Conservation (phyloP, 345 rosid species). For the Aurinia saxatilis region DNA sequence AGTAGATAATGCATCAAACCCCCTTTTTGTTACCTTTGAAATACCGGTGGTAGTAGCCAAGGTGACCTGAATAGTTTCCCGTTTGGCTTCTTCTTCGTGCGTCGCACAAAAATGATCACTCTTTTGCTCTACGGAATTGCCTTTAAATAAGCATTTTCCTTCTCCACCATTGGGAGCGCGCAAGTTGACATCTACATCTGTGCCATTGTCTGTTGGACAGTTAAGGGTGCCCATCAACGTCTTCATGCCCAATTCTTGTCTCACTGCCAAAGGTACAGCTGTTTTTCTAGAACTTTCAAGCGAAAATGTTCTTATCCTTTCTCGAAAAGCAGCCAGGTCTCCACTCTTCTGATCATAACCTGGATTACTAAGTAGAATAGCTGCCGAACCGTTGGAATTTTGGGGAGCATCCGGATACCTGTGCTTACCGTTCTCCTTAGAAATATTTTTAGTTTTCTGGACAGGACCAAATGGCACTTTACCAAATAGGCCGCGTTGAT, state of each 20-base stretch:
- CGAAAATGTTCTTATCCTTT: background rate
- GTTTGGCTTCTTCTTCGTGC: too few relatives aligned
- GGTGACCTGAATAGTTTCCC: too few relatives aligned
- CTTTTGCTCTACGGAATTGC: background rate
- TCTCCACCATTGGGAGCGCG: constrained; percentile 8
- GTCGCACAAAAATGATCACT: background rate
- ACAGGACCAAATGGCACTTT: background rate
- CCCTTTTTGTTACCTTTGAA: constrained; percentile 8
- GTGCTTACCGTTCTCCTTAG: background rate
- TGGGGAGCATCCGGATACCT: background rate
- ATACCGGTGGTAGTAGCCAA: constrained; percentile 7
- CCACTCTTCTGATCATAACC: background rate
- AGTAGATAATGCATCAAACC: background rate
- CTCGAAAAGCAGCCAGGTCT: background rate
- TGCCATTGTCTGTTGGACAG: background rate
- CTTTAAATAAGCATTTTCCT: background rate
- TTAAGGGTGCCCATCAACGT: background rate
- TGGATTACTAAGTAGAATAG: background rate
- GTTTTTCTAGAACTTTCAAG: background rate
- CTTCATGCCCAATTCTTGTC: constrained; percentile 11
- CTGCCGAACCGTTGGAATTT: background rate
- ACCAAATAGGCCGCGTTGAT: background rate
- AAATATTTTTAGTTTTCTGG: background rate
- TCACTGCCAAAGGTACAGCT: background rate
- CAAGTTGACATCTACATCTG: background rate